Base-by-base conservation (phyloP, 495 filamentous ascomycete species). In the Hapsidospora chrysogenum region DNA sequence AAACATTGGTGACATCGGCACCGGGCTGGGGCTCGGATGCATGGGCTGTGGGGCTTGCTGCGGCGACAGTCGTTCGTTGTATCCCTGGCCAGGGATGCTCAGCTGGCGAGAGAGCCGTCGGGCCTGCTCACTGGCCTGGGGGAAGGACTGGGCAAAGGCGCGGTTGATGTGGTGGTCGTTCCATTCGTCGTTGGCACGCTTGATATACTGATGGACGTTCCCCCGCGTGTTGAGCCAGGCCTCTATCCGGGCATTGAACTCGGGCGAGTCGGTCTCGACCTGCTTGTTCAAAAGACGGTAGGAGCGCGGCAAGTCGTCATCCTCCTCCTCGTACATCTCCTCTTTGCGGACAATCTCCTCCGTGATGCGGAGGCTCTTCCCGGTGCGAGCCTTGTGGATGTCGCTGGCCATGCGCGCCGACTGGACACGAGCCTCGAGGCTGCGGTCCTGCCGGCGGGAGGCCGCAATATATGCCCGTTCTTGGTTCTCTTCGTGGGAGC, bases 321-420 rank as follows among this genome's bases (percentile, higher is more conserved):
- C 87, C 49, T 93, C 80, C 52, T 95, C 87, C 50, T 94, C 87
- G 52, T 95, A 96, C 85, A 94, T 92, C 55, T 89, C 85, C 52
- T 94, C 87, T 46, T 81, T 84, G 40, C 81, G 56, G 8, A 96
- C 89, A 54, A 89, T 85, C 47, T 89, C 71, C 49, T 85, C 78
- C 33, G 77, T 85, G 46, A 96, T 80, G 39, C 76, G 74, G 40
- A 96, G 64, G 9, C 69, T 73, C 37, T 83, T 79, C 16, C 87
- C 89, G 6, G 89, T 95, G 15, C 89, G 72, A 47, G 76, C 71
- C 56, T 84, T 84, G 61, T 95, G 87, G 34, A 95, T 81, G 42
- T 84, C 73, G 6, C 86, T 94, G 10, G 87, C 87, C 49, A 80
- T 63, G 27, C 76, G 73, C 13, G 87, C 87, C 8, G 89, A 95